phyloP scores from a whole-genome alignment of 306 rosid genomes.

The Rosa rugosa region DNA sequence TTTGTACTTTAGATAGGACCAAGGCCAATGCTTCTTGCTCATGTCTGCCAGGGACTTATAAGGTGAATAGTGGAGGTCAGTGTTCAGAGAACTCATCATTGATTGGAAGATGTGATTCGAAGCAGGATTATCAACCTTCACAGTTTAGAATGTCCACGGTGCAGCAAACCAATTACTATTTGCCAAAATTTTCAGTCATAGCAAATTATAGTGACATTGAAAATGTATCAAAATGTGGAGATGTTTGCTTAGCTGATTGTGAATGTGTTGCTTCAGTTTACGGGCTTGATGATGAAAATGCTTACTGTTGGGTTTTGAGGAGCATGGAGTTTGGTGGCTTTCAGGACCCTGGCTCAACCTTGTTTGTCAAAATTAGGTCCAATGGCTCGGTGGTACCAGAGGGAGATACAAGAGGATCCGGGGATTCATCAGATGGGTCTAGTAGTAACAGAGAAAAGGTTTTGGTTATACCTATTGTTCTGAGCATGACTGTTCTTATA shows the following conservation, averaged over 20 bases:
- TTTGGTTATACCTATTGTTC: constrained; percentile 70
- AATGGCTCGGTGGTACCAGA: constrained; percentile 48
- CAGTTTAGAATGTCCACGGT: constrained; percentile 51
- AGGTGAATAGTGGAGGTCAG: constrained; percentile 45
- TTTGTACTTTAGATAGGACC: constrained; percentile 65
- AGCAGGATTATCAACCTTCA: constrained; percentile 38
- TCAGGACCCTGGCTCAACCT: constrained; percentile 77
- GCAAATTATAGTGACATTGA: constrained; percentile 77
- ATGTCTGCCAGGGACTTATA: constrained; percentile 75
- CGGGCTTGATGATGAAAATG: constrained; percentile 75
- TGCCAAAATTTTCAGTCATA: constrained; percentile 68
- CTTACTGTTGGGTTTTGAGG: constrained; percentile 81
- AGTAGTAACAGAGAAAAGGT: constrained; percentile 49
- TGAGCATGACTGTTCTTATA: constrained; percentile 63
- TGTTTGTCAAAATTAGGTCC: constrained; percentile 69
- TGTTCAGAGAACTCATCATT: constrained; percentile 74
- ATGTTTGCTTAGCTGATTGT: constrained; percentile 76
- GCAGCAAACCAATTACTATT: constrained; percentile 83
- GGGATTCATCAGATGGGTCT: constrained; percentile 46
- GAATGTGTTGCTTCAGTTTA: constrained; percentile 91
- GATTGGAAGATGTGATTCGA: constrained; percentile 55
- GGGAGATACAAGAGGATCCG: constrained; percentile 35
- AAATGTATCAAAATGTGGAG: constrained; percentile 73
- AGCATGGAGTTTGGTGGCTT: constrained; percentile 89
- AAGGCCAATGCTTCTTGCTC: constrained; percentile 77